These are phyloP conservation scores for Pestalotiopsis sp. DNA, from an alignment of 2,329 filamentous ascomycete genomes.

Conservation along the genomic window DNA sequence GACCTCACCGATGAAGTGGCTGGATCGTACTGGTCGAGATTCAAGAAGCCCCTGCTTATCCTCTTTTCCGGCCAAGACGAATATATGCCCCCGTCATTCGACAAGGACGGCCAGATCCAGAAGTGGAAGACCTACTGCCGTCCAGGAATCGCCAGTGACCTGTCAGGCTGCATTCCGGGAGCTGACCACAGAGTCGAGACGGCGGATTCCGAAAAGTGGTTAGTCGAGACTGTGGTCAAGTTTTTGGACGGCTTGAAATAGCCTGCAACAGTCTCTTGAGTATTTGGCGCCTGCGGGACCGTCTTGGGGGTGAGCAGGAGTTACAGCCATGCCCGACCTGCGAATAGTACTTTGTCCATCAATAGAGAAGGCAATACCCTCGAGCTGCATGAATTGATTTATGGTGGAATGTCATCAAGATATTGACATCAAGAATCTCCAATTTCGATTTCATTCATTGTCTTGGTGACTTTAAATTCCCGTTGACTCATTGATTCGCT, in stretches of 20 bases:
- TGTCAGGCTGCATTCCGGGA: constrained; percentile 57
- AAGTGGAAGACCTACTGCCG: constrained; percentile 56
- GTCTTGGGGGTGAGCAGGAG: too few species aligned
- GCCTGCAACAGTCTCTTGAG: background rate
- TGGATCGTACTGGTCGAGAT: constrained; percentile 64
- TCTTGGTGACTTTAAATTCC: too few species aligned
- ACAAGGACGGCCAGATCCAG: constrained; percentile 59
- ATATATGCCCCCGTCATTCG: constrained; percentile 59
- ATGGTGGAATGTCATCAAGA: too few species aligned
- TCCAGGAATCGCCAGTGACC: constrained; percentile 46
- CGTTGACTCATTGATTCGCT: too few species aligned
- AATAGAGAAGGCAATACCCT: background rate
- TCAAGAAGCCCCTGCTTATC: constrained; percentile 64
- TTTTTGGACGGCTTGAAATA: constrained; percentile 41
- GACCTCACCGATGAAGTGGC: constrained; percentile 54
- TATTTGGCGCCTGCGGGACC: too few species aligned
- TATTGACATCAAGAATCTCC: background rate
- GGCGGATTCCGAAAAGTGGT: constrained; percentile 49
- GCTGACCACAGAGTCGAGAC: constrained; percentile 54
- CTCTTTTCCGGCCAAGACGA: constrained; percentile 70
- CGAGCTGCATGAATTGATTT: background rate
- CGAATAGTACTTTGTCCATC: background rate
- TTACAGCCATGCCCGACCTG: background rate
- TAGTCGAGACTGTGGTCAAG: constrained; percentile 47
- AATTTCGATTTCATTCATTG: too few species aligned